These are phyloP conservation scores for Capsella bursapastoris DNA, from an alignment of 345 rosid species.

Conservation along the genomic window DNA sequence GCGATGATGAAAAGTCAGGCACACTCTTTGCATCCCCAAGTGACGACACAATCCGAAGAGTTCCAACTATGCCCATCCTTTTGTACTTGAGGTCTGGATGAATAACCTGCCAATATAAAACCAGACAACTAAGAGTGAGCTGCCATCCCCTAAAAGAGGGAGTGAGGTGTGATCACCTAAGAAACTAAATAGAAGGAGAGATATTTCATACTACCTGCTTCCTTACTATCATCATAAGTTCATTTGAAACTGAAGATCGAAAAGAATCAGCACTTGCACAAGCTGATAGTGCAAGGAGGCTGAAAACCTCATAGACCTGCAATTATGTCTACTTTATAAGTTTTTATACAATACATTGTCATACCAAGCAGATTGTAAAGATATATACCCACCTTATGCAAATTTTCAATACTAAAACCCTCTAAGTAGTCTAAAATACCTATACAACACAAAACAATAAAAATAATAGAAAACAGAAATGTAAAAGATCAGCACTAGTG, in stretches of 20 bases:
- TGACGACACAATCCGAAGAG: conserved; percentile 68
- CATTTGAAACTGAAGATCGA: conserved; percentile 71
- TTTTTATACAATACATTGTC: conserved; percentile 4
- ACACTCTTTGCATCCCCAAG: conserved; percentile 58
- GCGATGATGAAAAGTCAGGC: conserved; percentile 47
- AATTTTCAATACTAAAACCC: conserved; percentile 67
- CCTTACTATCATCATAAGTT: conserved; percentile 75
- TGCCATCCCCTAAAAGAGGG: conserved; percentile 12
- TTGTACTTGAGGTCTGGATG: conserved; percentile 81
- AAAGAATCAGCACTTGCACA: conserved; percentile 48
- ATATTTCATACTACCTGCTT: conserved; percentile 66
- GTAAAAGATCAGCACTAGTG: conserved; percentile 20
- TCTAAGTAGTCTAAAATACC: conserved; percentile 94
- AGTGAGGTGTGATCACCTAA: conserved; percentile 23
- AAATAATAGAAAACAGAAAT: conserved; percentile 9
- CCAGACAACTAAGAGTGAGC: conserved; percentile 1
- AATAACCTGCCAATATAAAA: conserved; percentile 55
- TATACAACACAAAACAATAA: conserved; percentile 37
- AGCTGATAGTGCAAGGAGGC: conserved; percentile 61
- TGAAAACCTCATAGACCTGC: conserved; percentile 86
- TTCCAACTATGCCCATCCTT: conserved; percentile 87
- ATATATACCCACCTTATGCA: conserved; percentile 62
- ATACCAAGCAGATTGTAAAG: conserved; percentile 6
- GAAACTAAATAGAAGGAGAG: conserved; percentile 20
- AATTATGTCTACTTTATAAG: conserved; percentile 15